phyloP scores from a whole-genome alignment of 2,329 filamentous ascomycete species.

The Calonectria henricotiae region DNA sequence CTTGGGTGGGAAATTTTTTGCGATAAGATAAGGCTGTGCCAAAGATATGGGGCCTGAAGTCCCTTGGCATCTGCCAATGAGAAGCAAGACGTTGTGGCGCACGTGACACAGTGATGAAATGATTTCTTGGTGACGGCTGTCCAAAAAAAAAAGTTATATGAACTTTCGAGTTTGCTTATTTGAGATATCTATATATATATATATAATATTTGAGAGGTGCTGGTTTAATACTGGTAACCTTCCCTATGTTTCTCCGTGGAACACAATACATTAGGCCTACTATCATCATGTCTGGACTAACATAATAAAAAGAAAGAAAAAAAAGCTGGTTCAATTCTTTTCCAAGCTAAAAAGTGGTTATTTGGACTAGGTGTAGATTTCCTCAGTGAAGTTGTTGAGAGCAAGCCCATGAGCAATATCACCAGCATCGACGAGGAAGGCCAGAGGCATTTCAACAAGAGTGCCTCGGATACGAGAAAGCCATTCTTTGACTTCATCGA shows the following conservation, averaged over 20 bases:
- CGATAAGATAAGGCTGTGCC: conserved; percentile 13
- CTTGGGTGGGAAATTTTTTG: conserved; percentile 25
- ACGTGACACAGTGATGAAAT: neutral
- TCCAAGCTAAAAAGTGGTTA: neutral
- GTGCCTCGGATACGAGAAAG: conserved; percentile 78
- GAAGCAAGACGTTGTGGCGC: neutral
- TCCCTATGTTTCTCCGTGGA: too few species aligned
- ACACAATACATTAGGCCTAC: neutral
- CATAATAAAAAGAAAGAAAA: neutral
- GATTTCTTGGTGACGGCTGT: neutral
- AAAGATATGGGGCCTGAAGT: neutral
- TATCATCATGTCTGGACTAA: neutral
- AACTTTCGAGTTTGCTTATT: neutral
- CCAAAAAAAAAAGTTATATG: too few species aligned
- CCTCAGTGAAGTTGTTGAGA: conserved; percentile 81
- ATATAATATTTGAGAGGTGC: too few species aligned
- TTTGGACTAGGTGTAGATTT: conserved; percentile 75
- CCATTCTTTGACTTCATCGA: conserved; percentile 81
- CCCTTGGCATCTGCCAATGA: neutral
- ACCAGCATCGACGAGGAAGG: conserved; percentile 85
- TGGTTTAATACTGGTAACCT: too few species aligned
- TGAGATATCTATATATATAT: neutral
- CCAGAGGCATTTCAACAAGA: conserved; percentile 90
- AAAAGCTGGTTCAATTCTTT: neutral
- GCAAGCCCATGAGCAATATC: conserved; percentile 88